Conservation (phyloP, 2,329 filamentous ascomycete species). For the Paracorniculantispora psalliotae region DNA sequence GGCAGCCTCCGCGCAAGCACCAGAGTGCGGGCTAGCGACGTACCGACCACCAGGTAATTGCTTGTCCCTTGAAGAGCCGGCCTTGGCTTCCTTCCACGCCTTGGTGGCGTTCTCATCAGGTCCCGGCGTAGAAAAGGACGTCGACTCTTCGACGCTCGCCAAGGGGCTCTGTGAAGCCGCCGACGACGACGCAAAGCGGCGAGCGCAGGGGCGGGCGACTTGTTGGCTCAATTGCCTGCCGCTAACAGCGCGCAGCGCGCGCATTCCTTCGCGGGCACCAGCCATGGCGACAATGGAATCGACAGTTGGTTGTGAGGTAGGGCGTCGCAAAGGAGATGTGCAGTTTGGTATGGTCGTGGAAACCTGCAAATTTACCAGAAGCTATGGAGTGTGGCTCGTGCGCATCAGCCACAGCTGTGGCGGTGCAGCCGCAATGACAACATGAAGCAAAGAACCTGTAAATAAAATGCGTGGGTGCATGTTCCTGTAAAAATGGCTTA, state of each 20-base stretch:
- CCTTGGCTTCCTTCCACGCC: conserved; percentile 36
- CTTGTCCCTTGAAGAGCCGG: conserved; percentile 29
- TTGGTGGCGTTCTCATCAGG: conserved; percentile 35
- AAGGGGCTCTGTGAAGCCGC: conserved; percentile 32
- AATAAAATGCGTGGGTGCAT: too few relatives aligned
- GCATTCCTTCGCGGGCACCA: conserved; percentile 36
- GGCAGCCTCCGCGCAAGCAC: not conserved
- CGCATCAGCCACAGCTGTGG: conserved; percentile 10
- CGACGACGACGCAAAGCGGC: conserved; percentile 45
- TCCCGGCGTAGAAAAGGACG: conserved; percentile 41
- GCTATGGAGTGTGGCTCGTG: conserved; percentile 10
- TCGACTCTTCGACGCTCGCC: conserved; percentile 47
- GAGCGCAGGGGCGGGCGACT: conserved; percentile 22
- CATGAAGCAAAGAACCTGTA: too few relatives aligned
- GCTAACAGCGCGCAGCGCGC: conserved; percentile 29
- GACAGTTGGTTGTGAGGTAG: conserved; percentile 1
- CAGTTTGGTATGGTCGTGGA: not conserved
- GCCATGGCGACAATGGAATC: conserved; percentile 31
- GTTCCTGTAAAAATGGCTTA: too few relatives aligned
- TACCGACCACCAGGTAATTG: conserved; percentile 45
- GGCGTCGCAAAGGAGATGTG: not conserved
- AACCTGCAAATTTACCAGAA: conserved; percentile 8
- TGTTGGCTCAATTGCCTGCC: conserved; percentile 24
- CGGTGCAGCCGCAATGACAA: conserved; percentile 7
- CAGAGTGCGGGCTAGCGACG: conserved; percentile 15